phyloP scores from a whole-genome alignment of 1,284 basidiomycete species.

The Stereum hirsutum region DNA sequence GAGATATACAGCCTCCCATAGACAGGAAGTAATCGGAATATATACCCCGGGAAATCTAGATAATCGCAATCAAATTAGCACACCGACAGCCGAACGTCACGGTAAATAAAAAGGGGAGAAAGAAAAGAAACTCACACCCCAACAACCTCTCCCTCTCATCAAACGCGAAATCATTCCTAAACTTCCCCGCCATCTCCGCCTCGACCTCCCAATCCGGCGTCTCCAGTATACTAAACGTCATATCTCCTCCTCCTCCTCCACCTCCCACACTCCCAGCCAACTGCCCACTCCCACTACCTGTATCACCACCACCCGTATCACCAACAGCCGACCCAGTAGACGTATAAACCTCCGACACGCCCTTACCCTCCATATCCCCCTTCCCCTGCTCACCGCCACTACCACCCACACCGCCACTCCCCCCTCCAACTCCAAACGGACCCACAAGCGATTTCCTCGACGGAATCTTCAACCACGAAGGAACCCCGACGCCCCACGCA shows the following conservation, averaged over 20 bases:
- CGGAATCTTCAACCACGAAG: conserved; percentile 60
- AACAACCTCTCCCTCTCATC: conserved; percentile 81
- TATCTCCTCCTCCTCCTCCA: too few relatives aligned
- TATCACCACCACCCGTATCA: conserved; percentile 25
- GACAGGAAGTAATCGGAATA: conserved; percentile 81
- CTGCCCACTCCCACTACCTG: too few relatives aligned
- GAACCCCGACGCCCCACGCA: conserved; percentile 44
- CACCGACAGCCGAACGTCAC: too few relatives aligned
- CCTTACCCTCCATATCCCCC: conserved; percentile 14
- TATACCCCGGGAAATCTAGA: conserved; percentile 80
- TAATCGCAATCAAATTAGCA: neutral
- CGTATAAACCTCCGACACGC: conserved; percentile 50
- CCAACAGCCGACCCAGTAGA: conserved; percentile 27
- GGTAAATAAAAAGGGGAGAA: too few relatives aligned
- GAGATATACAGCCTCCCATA: conserved; percentile 84
- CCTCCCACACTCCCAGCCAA: too few relatives aligned
- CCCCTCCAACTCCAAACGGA: conserved; percentile 13
- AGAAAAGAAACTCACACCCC: conserved; percentile 56
- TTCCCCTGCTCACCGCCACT: too few relatives aligned
- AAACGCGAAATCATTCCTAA: conserved; percentile 72
- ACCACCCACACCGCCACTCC: conserved; percentile 9
- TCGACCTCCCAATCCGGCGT: conserved; percentile 55
- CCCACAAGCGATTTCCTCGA: conserved; percentile 34
- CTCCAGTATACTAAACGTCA: conserved; percentile 72
- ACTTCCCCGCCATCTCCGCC: conserved; percentile 63